A percentile compares a stretch with the other conserved stretches of the same genome.
Evolutionary conservation across 2,329 filamentous ascomycete species (phyloP).

Genomic region (Colletotrichum spaethianum): DNA sequence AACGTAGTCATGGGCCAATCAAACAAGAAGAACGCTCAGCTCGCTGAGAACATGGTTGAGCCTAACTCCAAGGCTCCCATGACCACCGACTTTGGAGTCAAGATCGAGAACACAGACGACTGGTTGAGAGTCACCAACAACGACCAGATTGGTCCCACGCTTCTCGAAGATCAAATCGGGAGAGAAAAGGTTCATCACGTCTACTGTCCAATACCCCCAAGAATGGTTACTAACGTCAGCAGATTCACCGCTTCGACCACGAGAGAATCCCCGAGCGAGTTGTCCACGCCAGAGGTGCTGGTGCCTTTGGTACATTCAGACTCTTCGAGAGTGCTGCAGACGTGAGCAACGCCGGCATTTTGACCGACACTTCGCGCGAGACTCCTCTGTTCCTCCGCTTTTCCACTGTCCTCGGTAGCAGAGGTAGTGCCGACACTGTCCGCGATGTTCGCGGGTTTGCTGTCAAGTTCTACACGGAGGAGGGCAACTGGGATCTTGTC

Average conservation of each 20-base stretch:
- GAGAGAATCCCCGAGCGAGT: slow-evolving; percentile 73
- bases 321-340: slow-evolving; percentile 71
- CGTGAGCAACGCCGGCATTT: slow-evolving; percentile 73
- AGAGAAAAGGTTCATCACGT: slow-evolving; percentile 75
- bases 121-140: slow-evolving; percentile 78
- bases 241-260: slow-evolving; percentile 83
- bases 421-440: slow-evolving; percentile 84
- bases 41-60: slow-evolving; percentile 72
- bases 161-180: slow-evolving; percentile 80
- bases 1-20: slow-evolving; percentile 58
- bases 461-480: slow-evolving; percentile 82
- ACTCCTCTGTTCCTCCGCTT: slow-evolving; percentile 82
- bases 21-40: slow-evolving; percentile 72
- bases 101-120: slow-evolving; percentile 80
- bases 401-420: slow-evolving; percentile 82
- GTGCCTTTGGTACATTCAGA: slow-evolving; percentile 66
- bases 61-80: slow-evolving; percentile 71
- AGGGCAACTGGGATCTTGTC: slow-evolving; percentile 83
- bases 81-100: slow-evolving; percentile 84
- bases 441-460: slow-evolving; percentile 87
- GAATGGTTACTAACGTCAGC: slow-evolving; percentile 28
- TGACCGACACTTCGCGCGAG: slow-evolving; percentile 77
- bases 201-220: fast-evolving
- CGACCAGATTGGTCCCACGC: slow-evolving; percentile 74
- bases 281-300: slow-evolving; percentile 73